Evolutionary conservation across 805 yeast species (phyloP), one percentile per base, ranked within the genome.

Genomic region (Candida tammaniensis): DNA sequence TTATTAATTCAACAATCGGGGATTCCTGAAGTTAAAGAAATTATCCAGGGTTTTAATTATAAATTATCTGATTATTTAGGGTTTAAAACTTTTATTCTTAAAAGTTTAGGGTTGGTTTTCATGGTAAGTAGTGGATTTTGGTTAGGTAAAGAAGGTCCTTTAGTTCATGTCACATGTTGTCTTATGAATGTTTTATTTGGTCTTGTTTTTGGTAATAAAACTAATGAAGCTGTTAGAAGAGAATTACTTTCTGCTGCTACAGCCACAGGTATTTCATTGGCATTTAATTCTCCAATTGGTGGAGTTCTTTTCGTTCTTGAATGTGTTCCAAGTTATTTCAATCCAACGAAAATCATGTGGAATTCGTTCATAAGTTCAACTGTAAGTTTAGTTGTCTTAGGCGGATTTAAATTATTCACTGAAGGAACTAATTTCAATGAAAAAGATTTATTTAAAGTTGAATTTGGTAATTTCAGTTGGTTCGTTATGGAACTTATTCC

Each of bases 111-210:
- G 2, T 59, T 86, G 30, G 61, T 78, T 5, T 58, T 84, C 30
- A 80, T 82, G 11, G 80, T 83, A 4, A 79, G 88, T 15, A 75
- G 86, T 1, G 95, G 95, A 0, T 49, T 86, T 2, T 83, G 91
- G 86, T 69, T 83, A 5, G 95, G 96, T 5, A 80, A 78, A 49
- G 96, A 86, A 48, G 95, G 95, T 1, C 95, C 96, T 0, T 55
- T 87, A 35, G 89, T 85, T 17, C 95, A 87, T 55, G 74, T 86
- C 4, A 72, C 91, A 0, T 76, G 85, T 44, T 77, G 85, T 43
- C 62, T 78, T 17, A 46, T 48, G 59, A 80, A 45, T 55, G 59
- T 43, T 24, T 59, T 36, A 35, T 61, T 51, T 41, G 52, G 48
- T n/a, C 29, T 43, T 8, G 15, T 39, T 6, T 30, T 46, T 24